phyloP scores from a whole-genome alignment of 2,329 filamentous ascomycete genomes.

The Sclerotinia spermophila region DNA sequence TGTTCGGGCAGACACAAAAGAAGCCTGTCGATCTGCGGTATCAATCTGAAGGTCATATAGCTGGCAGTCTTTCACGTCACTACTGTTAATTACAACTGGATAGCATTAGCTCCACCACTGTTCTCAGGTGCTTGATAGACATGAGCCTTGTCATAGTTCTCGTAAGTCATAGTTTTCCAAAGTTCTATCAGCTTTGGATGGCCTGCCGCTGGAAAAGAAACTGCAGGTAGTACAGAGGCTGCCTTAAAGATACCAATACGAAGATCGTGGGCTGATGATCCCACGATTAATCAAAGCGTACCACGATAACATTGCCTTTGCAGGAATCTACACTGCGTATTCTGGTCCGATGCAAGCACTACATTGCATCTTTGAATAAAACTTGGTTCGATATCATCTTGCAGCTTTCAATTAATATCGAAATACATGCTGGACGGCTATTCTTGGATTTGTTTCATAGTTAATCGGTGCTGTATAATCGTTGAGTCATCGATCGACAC shows the following conservation, averaged over 20 bases:
- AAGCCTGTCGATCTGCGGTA: background rate
- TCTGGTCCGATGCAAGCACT: background rate
- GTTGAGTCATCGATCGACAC: background rate
- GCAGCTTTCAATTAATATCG: background rate
- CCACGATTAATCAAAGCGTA: background rate
- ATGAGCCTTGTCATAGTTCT: background rate
- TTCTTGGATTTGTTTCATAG: background rate
- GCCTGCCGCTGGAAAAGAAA: background rate
- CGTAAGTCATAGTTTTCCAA: background rate
- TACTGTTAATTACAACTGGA: background rate
- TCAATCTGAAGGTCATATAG: no score
- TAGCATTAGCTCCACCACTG: background rate
- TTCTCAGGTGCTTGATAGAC: background rate
- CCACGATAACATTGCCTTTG: background rate
- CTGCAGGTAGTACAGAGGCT: background rate
- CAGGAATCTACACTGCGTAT: background rate
- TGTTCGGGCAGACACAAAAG: background rate
- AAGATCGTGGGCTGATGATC: background rate
- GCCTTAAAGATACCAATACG: background rate
- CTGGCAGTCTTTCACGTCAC: background rate
- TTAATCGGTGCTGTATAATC: background rate
- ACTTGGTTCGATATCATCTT: background rate
- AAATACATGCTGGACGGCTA: background rate
- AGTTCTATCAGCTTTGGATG: background rate
- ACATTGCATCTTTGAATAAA: background rate